Conservation (phyloP, 2,329 filamentous ascomycete species). For the Aspergillus clavatus region DNA sequence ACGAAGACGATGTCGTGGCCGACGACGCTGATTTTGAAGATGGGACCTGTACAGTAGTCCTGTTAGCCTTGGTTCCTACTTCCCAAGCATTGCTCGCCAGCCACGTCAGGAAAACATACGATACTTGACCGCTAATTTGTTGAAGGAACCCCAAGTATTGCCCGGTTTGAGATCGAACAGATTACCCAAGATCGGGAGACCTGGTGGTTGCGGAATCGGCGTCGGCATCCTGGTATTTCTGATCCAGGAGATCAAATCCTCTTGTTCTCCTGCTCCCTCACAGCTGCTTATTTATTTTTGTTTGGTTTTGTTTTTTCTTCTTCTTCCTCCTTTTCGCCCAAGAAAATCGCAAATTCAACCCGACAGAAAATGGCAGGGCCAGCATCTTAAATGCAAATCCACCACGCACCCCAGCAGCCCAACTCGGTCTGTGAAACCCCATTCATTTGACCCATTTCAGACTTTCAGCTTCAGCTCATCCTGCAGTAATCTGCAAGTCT, state of each 20-base stretch:
- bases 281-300: too few species aligned
- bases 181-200: constrained; percentile 50
- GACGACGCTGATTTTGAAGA: constrained; percentile 54
- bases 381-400: too few species aligned
- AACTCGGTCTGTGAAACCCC: too few species aligned
- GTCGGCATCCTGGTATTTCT: constrained; percentile 35
- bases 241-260: too few species aligned
- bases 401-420: too few species aligned
- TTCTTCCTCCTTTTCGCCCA: too few species aligned
- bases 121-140: constrained; percentile 46
- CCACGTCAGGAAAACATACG: constrained; percentile 31
- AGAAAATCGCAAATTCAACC: too few species aligned
- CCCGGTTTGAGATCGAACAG: constrained; percentile 47
- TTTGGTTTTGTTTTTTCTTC: too few species aligned
- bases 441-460: neutral
- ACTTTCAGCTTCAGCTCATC: constrained; percentile 3
- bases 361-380: too few species aligned
- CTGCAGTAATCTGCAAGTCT: neutral
- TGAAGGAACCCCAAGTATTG: constrained; percentile 49
- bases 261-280: too few species aligned
- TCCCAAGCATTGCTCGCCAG: too few species aligned
- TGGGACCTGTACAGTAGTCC: constrained; percentile 48
- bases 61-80: too few species aligned
- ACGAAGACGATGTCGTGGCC: constrained; percentile 47
- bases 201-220: constrained; percentile 49